Base-by-base conservation (phyloP, 345 rosid species). In the Durio zibethinus region DNA sequence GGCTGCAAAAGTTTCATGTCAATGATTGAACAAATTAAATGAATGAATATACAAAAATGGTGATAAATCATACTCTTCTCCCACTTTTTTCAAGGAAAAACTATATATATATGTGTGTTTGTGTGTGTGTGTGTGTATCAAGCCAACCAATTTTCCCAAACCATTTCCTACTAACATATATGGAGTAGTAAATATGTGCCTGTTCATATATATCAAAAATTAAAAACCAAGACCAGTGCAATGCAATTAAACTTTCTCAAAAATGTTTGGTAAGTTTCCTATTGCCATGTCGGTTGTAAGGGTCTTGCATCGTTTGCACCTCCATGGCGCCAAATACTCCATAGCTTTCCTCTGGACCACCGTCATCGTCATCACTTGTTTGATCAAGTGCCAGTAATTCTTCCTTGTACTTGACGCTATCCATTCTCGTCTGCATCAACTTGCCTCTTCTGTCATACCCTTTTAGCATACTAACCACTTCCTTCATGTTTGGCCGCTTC, bases 401-500 rank as follows among this genome's bases (percentile, higher is more conserved):
- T n/a, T 85, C 89, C 76, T 83, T 84, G 47, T 86, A 89, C 75
- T 82, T 86, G 5, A 81, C 67, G 73, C 89, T 90, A 25, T 80
- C 79, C 23, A 89, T 81, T 78, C 90, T 86, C 62, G 78, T 73
- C 14, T 78, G 81, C 72, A 54, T 54, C 84, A 60, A 59, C 16
- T 81, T 85, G 27, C 82, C 88, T 76, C 85, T 85, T 0, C 82
- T 76, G 35, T 86, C 93, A 60, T 79, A 67, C 61, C 89, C 91
- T 87, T 89, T 89, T 21, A 94, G 79, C 83, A 92, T 83, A 59
- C 79, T 79, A 42, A 90, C 94, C 6, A 92, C 97, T 74, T 89
- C 89, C 82, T 88, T 89, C 97, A 94, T 94, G 20, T 80, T 88
- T 0, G 97, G 97, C 65, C 98, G 79, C 73, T 81, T 82, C 70